Evolutionary conservation across 768 basidiomycete species (phyloP).

Genomic region (Mycena rebaudengoi): DNA sequence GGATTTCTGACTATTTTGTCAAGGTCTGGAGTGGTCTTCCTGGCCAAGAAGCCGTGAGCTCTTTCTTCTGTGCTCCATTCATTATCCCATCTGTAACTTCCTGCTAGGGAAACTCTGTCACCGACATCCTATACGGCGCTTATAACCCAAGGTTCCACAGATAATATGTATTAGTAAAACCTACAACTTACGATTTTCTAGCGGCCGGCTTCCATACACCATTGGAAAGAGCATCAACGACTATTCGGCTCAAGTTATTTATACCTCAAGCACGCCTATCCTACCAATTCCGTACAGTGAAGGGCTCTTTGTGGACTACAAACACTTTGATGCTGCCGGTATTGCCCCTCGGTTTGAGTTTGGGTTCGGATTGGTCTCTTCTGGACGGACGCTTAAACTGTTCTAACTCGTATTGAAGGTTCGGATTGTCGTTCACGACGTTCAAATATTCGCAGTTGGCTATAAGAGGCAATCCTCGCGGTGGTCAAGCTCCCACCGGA

Average conservation of each 20-base stretch:
- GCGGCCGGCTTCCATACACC: constrained; percentile 57
- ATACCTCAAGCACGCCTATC: constrained; percentile 43
- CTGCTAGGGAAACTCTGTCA: constrained; percentile 57
- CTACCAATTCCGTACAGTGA: constrained; percentile 66
- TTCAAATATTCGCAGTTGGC: constrained; percentile 58
- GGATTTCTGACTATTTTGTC: not conserved
- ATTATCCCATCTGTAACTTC: not conserved
- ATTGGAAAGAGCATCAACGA: constrained; percentile 65
- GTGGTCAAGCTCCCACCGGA: constrained; percentile 52
- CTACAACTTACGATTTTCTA: constrained; percentile 18
- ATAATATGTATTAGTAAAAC: not conserved
- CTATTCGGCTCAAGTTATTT: constrained; percentile 62
- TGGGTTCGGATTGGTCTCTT: no score
- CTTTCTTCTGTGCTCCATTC: constrained; percentile 31
- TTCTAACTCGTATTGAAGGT: no score
- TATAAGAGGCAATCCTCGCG: constrained; percentile 48
- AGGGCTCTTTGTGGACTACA: constrained; percentile 64
- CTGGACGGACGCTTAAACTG: no score
- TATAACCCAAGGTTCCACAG: constrained; percentile 66
- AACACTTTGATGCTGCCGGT: constrained; percentile 58
- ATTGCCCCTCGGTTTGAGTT: constrained; percentile 58
- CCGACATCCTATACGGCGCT: constrained; percentile 65
- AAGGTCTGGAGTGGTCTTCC: constrained; percentile 62
- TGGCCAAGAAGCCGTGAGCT: constrained; percentile 63
- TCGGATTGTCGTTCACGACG: constrained; percentile 63